These are phyloP conservation scores for Vitis rupestris DNA, from an alignment of 164 flowering plant species.

Conservation along the genomic window DNA sequence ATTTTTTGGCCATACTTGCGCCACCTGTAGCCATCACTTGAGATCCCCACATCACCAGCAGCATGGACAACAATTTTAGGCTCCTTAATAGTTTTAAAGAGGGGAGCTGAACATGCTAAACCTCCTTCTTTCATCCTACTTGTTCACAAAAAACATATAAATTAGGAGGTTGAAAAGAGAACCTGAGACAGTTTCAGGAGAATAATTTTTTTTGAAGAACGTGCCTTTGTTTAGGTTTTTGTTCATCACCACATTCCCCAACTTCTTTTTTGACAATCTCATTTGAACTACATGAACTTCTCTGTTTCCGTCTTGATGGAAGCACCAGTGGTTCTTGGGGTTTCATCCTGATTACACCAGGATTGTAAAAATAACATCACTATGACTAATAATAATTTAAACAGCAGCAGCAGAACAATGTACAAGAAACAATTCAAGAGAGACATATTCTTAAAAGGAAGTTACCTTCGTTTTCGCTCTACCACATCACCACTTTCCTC, in stretches of 20 bases:
- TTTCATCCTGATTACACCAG: not conserved
- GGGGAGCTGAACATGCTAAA: slow-evolving; percentile 22
- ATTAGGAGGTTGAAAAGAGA: not conserved
- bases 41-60: slow-evolving; percentile 64
- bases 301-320: not conserved
- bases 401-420: not conserved
- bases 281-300: not conserved
- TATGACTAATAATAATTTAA: not conserved
- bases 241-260: not conserved
- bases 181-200: not conserved
- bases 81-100: slow-evolving; percentile 50
- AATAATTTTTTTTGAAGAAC: too few relatives aligned
- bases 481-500: slow-evolving; percentile 46
- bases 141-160: not conserved
- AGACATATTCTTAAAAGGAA: not conserved
- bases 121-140: slow-evolving; percentile 38
- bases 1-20: slow-evolving; percentile 95
- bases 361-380: too few relatives aligned
- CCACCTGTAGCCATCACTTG: slow-evolving; percentile 92
- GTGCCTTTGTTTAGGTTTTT: not conserved
- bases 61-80: slow-evolving; percentile 81
- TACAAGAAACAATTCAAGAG: not conserved
- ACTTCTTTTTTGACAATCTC: not conserved
- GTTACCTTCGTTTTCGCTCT: slow-evolving; percentile 57
- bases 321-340: not conserved